Percentiles rank a stretch among this genome's conserved stretches.
Conservation (phyloP, 2,329 filamentous ascomycete genomes). For the Parastagonospora avenae region DNA sequence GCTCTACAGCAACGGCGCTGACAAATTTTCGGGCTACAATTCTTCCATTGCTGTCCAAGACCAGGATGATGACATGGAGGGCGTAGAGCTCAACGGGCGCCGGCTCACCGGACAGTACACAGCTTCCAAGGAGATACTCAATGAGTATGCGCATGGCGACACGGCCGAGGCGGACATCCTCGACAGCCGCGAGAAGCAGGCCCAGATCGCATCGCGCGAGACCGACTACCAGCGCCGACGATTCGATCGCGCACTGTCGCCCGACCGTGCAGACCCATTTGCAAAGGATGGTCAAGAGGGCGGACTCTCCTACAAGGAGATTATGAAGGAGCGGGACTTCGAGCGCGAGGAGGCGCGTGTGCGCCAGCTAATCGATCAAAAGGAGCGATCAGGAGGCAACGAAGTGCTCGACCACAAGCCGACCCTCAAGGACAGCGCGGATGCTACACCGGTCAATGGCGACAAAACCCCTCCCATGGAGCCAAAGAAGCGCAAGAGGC, state of each 20-base stretch:
- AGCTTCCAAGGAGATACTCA: constrained; percentile 86
- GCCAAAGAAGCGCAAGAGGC: constrained; percentile 69
- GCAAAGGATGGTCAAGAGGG: constrained; percentile 74
- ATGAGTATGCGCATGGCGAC: constrained; percentile 88
- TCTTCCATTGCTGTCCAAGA: constrained; percentile 82
- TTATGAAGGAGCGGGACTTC: constrained; percentile 88
- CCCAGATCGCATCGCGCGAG: constrained; percentile 88
- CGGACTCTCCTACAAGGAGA: constrained; percentile 82
- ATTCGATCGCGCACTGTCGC: constrained; percentile 82
- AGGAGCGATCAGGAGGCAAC: constrained; percentile 65
- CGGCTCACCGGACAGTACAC: constrained; percentile 95
- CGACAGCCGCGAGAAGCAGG: constrained; percentile 83
- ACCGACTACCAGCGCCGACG: constrained; percentile 97
- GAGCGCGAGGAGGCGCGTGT: constrained; percentile 94
- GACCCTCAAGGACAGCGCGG: constrained; percentile 68
- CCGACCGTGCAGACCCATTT: constrained; percentile 84
- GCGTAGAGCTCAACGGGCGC: constrained; percentile 67
- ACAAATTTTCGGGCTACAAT: constrained; percentile 90
- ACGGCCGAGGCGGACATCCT: constrained; percentile 93
- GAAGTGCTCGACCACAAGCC: constrained; percentile 70
- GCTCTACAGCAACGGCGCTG: constrained; percentile 75
- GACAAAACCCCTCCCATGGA: constrained; percentile 71
- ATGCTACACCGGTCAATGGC: constrained; percentile 65
- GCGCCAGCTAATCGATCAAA: constrained; percentile 76
- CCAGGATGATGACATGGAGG: constrained; percentile 78